Conservation (phyloP, 2,329 filamentous ascomycete genomes). For the Botryotinia globosa region DNA sequence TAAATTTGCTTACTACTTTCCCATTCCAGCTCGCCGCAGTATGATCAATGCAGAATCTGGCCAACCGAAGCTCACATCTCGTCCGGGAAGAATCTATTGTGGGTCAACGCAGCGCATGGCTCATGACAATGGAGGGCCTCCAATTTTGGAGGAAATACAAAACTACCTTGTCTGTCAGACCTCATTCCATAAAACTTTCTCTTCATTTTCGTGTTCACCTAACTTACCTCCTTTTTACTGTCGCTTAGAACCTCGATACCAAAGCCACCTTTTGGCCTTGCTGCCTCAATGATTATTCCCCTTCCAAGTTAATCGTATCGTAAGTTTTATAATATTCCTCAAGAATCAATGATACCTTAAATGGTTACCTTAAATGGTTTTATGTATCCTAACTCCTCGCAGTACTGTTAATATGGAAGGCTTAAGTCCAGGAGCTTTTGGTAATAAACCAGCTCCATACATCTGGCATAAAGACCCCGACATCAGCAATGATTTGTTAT, state of each 20-base stretch:
- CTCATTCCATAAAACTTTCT: neutral
- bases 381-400: neutral
- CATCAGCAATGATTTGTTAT: neutral
- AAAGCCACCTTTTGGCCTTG: neutral
- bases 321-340: neutral
- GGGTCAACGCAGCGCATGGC: neutral
- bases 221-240: neutral
- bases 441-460: neutral
- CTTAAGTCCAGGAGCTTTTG: neutral
- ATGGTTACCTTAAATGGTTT: neutral
- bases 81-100: neutral
- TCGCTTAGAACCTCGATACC: neutral
- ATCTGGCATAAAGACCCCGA: neutral
- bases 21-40: neutral
- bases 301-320: neutral
- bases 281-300: neutral
- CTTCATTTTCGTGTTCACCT: neutral
- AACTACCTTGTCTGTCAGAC: constrained; percentile 1
- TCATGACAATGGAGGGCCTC: constrained; percentile 11
- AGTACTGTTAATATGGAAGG: neutral
- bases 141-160: constrained; percentile 3
- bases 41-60: neutral
- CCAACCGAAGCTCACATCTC: neutral
- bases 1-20: neutral
- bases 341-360: neutral